Evolutionary conservation across 805 yeast genomes (phyloP).

Genomic region (Zygosaccharomyces pseudorouxii): DNA sequence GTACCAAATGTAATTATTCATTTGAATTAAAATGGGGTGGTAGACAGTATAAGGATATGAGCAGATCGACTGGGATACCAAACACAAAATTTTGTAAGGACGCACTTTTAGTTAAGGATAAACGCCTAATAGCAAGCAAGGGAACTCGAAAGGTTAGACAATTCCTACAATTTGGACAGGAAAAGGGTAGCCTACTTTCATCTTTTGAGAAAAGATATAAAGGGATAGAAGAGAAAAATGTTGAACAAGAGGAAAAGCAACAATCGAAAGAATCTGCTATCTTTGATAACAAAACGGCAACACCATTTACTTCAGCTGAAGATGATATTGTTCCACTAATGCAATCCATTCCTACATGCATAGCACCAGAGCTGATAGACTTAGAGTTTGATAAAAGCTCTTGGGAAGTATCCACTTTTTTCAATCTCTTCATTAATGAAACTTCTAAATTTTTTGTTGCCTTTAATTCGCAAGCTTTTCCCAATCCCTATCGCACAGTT

Average conservation of each 20-base stretch:
- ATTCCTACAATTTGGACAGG: neutral
- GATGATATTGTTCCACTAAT: neutral
- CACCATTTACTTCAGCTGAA: neutral
- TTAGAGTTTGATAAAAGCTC: slow-evolving; percentile 2
- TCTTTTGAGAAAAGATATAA: neutral
- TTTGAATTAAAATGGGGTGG: slow-evolving; percentile 59
- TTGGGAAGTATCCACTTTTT: slow-evolving; percentile 47
- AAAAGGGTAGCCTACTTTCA: neutral
- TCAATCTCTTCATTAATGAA: slow-evolving; percentile 57
- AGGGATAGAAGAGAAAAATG: neutral
- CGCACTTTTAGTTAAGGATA: slow-evolving; percentile 3
- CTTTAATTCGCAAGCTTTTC: slow-evolving; percentile 48
- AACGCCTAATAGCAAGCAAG: neutral
- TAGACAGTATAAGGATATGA: slow-evolving; percentile 12
- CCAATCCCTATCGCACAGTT: slow-evolving; percentile 61
- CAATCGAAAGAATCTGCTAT: neutral
- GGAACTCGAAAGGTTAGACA: slow-evolving; percentile 1
- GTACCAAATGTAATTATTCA: slow-evolving; percentile 54
- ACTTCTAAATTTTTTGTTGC: slow-evolving; percentile 63
- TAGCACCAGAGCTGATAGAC: neutral
- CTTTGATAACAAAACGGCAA: neutral
- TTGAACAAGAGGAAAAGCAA: neutral
- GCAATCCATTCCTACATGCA: neutral
- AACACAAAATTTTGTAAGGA: slow-evolving; percentile 4
- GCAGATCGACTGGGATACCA: slow-evolving; percentile 10